Evolutionary conservation across 2,329 filamentous ascomycete species (phyloP), one percentile per base, ranked within the genome.

Genomic region (Ophiostoma triangulosporum): DNA sequence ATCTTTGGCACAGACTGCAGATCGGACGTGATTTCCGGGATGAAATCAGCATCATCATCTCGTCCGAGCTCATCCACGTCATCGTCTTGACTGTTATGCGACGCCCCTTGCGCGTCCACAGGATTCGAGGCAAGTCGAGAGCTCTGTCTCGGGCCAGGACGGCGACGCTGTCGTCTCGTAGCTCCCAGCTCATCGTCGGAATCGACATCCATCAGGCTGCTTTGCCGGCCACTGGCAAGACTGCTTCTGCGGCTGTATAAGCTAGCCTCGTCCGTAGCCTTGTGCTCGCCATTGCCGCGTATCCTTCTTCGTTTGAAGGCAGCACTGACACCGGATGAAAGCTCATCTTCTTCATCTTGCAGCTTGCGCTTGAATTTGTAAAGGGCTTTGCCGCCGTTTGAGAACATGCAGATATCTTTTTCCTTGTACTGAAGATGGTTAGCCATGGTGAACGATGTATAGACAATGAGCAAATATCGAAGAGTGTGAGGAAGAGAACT

Each of bases 11-110:
- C 54, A 8, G 56, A 58, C 50, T 54, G 51, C 7, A 64, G 57
- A 54, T 65, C 63, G 1, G 62, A 65, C 32, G 57, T 60, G n/a
- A 64, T 56, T 3, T 62, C 52, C 20, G 60, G 59, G 17, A 63
- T 59, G 15, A 59, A 60, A 4, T 64, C 62, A 9, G 46, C 46
- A 8, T 48, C 27, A 5, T 48, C 46, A 20, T 17, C 33, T 6
- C 43, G 24, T 6, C 14, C 43, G 1, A 65, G 61, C 53, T 66
- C 63, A 31, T 66, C 66, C 4, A 45, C 27, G 7, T 64, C 62
- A 26, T 63, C 58, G 15, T 48, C 40, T 3, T 26, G 9, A 11
- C 52, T 48, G 15, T 55, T 56, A 1, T 53, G 51, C 3, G 51
- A 49, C 0, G 36, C n/a, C 1, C 6, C 8, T 14, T 17, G 24